phyloP scores from a whole-genome alignment of 106 monocot species.

The Acanthochlamys bracteata region DNA sequence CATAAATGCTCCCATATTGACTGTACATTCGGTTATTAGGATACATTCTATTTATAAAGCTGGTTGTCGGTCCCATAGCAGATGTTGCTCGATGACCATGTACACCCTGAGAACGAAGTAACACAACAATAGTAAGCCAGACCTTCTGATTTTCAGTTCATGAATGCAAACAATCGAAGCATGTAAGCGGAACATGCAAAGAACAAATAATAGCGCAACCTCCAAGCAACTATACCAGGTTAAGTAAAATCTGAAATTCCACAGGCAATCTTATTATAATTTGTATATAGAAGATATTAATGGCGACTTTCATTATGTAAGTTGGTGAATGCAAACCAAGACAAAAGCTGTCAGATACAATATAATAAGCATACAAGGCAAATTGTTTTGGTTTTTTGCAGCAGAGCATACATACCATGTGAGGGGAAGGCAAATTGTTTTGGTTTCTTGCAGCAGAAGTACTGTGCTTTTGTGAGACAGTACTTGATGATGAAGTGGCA shows the following conservation, averaged over 20 bases:
- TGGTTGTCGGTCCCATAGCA: conserved; percentile 47
- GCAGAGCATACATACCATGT: conserved; percentile 51
- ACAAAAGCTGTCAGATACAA: too few species aligned
- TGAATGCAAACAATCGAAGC: background rate
- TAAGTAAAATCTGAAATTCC: too few species aligned
- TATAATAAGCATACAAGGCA: background rate
- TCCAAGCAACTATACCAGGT: too few species aligned
- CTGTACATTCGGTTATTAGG: conserved; percentile 47
- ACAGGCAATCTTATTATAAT: too few species aligned
- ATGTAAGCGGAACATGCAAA: too few species aligned
- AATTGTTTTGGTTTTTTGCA: too few species aligned
- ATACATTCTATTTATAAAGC: conserved; percentile 43
- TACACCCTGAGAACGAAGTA: conserved; percentile 28
- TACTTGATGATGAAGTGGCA: conserved; percentile 19
- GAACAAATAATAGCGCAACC: too few species aligned
- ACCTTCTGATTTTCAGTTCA: background rate
- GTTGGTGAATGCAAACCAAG: too few species aligned
- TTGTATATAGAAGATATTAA: too few species aligned
- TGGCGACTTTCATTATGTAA: too few species aligned
- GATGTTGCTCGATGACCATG: conserved; percentile 38
- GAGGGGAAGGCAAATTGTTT: conserved; percentile 29
- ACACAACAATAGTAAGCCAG: background rate
- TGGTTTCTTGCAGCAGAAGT: conserved; percentile 36
- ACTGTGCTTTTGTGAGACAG: conserved; percentile 22
- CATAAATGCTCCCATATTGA: conserved; percentile 34